Evolutionary conservation across 2,329 filamentous ascomycete species (phyloP).

Genomic region (Pseudogymnoascus verrucosus): DNA sequence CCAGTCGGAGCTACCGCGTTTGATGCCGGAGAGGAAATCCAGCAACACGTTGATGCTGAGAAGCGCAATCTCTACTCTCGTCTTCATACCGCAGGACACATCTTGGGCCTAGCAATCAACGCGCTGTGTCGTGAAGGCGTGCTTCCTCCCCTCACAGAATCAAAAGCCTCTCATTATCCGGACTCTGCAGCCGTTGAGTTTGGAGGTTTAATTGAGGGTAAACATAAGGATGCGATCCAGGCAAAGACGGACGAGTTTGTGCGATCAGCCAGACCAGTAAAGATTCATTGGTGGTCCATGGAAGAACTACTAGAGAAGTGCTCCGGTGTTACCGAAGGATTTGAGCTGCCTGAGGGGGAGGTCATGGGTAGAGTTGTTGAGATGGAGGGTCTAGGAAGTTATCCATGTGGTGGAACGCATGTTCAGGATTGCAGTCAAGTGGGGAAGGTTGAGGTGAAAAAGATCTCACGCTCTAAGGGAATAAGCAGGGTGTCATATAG

Average conservation of each 20-base stretch:
- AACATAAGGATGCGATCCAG: conserved; percentile 56
- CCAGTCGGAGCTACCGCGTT: conserved; percentile 28
- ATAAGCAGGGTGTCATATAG: conserved; percentile 43
- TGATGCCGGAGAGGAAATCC: conserved; percentile 35
- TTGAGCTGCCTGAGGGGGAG: conserved; percentile 38
- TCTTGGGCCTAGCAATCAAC: conserved; percentile 60
- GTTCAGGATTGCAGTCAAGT: conserved; percentile 51
- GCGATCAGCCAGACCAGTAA: conserved; percentile 45
- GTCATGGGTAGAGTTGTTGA: conserved; percentile 56
- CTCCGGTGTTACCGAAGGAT: conserved; percentile 28
- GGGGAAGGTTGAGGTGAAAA: conserved; percentile 56
- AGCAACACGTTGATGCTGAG: conserved; percentile 51
- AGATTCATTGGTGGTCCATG: conserved; percentile 61
- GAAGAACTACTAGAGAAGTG: conserved; percentile 49
- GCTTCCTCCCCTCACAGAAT: conserved; percentile 50
- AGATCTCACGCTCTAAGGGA: conserved; percentile 58
- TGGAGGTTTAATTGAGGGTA: conserved; percentile 55
- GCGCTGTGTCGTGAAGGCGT: conserved; percentile 42
- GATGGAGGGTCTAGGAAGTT: conserved; percentile 59
- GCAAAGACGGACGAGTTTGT: conserved; percentile 51
- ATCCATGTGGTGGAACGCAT: conserved; percentile 71
- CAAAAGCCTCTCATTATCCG: conserved; percentile 66
- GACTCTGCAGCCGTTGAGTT: conserved; percentile 62
- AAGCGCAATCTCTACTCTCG: conserved; percentile 58
- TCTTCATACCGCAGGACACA: conserved; percentile 66